A percentile compares a stretch with the other conserved stretches of the same genome.
phyloP scores from a whole-genome alignment of 73 alveolate species.

The Blepharisma stoltei region DNA sequence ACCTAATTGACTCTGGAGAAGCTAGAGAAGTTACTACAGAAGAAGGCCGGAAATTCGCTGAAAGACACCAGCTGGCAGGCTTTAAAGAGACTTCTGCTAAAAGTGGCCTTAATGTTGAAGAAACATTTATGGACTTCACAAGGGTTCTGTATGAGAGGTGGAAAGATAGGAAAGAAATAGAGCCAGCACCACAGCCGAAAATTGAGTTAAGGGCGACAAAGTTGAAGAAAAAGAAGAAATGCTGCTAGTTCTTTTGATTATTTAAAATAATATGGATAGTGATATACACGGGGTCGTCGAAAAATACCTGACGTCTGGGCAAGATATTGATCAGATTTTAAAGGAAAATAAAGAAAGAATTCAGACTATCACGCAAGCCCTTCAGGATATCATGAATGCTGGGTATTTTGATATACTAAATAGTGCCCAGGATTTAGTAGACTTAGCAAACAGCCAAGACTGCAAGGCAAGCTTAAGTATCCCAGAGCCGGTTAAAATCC shows the following conservation, averaged over 20 bases:
- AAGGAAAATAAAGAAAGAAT: too few species aligned
- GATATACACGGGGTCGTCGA: too few species aligned
- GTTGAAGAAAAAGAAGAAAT: slow-evolving; percentile 14
- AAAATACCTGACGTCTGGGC: too few species aligned
- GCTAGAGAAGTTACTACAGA: slow-evolving; percentile 53
- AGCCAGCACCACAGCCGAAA: background rate
- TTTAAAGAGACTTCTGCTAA: slow-evolving; percentile 45
- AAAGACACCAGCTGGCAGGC: slow-evolving; percentile 28
- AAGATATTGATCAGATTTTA: too few species aligned
- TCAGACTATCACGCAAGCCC: too few species aligned
- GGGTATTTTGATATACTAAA: too few species aligned
- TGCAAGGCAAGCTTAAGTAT: too few species aligned
- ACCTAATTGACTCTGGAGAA: slow-evolving; percentile 36
- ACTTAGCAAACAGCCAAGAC: too few species aligned
- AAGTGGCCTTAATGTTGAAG: slow-evolving; percentile 38
- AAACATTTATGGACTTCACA: slow-evolving; percentile 29
- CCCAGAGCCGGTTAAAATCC: too few species aligned
- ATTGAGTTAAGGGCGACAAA: background rate
- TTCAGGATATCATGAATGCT: too few species aligned
- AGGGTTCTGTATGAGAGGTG: background rate
- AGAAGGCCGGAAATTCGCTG: slow-evolving; percentile 46
- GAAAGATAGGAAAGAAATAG: background rate
- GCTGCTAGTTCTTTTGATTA: background rate
- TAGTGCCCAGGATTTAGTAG: too few species aligned
- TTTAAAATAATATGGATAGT: too few species aligned